Conservation (phyloP, 208 protist species). For the Trypanosoma melophagium region DNA sequence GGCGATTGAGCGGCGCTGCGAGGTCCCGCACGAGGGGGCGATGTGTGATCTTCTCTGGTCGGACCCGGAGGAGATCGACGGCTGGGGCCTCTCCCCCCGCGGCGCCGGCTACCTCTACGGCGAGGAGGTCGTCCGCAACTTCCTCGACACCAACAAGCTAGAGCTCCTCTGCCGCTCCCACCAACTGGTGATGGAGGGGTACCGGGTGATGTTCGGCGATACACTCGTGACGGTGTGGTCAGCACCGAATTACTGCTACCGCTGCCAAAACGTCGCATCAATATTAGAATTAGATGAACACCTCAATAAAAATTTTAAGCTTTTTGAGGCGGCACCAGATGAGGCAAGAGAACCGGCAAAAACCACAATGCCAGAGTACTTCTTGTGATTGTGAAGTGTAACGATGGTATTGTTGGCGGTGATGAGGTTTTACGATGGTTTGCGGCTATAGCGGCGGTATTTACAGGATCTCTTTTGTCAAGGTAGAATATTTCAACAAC, state of each 20-base stretch:
- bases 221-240: conserved; percentile 96
- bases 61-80: conserved; percentile 95
- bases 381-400: conserved; percentile 40
- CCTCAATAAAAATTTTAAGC: conserved; percentile 97
- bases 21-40: conserved; percentile 98
- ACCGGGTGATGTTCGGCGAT: conserved; percentile 94
- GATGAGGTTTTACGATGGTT: too few species aligned
- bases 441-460: not conserved
- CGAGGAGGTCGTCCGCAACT: conserved; percentile 94
- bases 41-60: conserved; percentile 99
- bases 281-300: conserved; percentile 98
- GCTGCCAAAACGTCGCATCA: conserved; percentile 98
- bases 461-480: not conserved
- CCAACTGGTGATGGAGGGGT: conserved; percentile 97
- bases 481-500: not conserved
- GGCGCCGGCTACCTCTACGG: conserved; percentile 99
- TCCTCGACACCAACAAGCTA: conserved; percentile 94
- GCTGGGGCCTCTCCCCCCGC: conserved; percentile 96
- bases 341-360: conserved; percentile 81
- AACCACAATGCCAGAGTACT: conserved; percentile 77
- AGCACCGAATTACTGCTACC: conserved; percentile 96
- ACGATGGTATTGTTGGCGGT: not conserved
- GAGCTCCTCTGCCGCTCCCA: conserved; percentile 95
- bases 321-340: conserved; percentile 98
- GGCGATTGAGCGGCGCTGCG: conserved; percentile 94